A percentile compares a stretch with the other conserved stretches of the same genome.
Conservation (phyloP, 331 rosid species). For the Acacia concinna region DNA sequence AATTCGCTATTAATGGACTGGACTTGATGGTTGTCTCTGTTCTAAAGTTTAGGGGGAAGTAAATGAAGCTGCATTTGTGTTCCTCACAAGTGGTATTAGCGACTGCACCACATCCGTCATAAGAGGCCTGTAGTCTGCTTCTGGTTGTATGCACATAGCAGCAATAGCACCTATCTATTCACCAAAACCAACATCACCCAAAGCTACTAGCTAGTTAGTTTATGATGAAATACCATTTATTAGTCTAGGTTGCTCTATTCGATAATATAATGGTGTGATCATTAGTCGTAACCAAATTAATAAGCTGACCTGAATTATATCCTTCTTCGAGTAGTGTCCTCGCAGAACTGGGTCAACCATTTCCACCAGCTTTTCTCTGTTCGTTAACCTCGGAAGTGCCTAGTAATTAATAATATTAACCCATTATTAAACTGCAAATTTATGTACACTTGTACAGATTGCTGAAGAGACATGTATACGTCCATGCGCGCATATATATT, state of each 20-base stretch:
- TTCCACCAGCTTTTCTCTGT: conserved; percentile 69
- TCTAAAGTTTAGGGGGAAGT: conserved; percentile 56
- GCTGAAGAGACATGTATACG: background rate
- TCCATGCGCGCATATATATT: background rate
- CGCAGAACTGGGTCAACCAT: conserved; percentile 87
- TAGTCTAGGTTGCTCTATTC: background rate
- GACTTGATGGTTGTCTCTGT: conserved; percentile 49
- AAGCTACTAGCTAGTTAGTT: conserved; percentile 15
- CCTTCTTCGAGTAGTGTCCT: conserved; percentile 84
- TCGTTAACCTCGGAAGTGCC: conserved; percentile 95
- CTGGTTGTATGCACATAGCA: conserved; percentile 98
- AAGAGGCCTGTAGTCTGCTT: conserved; percentile 93
- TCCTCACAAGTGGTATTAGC: conserved; percentile 71
- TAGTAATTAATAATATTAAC: conserved; percentile 41
- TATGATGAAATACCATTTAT: background rate
- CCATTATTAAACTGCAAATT: background rate
- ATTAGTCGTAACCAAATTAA: background rate
- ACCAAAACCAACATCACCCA: background rate
- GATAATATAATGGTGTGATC: background rate
- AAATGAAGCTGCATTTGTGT: conserved; percentile 36
- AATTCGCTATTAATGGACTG: conserved; percentile 22
- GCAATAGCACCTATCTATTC: conserved; percentile 90
- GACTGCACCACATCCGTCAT: conserved; percentile 96
- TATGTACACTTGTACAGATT: background rate
- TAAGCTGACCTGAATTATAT: conserved; percentile 74